Conservation (phyloP, 208 protist species). For the Acanthamoeba sp. region DNA sequence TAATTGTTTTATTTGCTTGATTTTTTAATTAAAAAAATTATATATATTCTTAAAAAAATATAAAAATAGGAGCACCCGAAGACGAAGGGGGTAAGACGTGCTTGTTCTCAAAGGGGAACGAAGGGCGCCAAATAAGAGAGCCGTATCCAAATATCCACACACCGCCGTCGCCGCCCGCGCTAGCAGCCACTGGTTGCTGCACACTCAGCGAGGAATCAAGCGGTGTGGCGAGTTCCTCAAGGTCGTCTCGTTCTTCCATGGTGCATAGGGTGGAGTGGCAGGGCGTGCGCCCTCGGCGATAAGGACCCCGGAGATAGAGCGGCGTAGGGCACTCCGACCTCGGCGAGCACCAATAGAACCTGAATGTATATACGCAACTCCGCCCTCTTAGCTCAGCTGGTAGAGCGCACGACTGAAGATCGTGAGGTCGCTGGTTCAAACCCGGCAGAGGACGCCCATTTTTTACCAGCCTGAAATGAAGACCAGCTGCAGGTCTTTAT, state of each 20-base stretch:
- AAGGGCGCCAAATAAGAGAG: conserved; percentile 42
- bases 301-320: no score
- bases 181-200: not conserved
- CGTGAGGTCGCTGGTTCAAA: conserved; percentile 71
- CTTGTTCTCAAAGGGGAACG: conserved; percentile 62
- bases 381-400: conserved; percentile 70
- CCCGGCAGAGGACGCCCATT: not conserved
- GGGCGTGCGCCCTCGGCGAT: no score
- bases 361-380: no score
- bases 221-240: conserved; percentile 1
- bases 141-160: conserved; percentile 71
- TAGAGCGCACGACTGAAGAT: conserved; percentile 76
- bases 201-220: not conserved
- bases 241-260: not conserved
- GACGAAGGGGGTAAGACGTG: not conserved
- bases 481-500: no score
- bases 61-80: not conserved
- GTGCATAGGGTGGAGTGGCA: no score
- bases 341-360: no score
- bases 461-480: no score
- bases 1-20: no score
- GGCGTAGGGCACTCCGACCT: no score
- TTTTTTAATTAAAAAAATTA: no score
- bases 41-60: no score
- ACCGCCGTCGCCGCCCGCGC: not conserved